Base-by-base conservation (phyloP, 1,284 basidiomycete species). In the Stygiomarasmius scandens region DNA sequence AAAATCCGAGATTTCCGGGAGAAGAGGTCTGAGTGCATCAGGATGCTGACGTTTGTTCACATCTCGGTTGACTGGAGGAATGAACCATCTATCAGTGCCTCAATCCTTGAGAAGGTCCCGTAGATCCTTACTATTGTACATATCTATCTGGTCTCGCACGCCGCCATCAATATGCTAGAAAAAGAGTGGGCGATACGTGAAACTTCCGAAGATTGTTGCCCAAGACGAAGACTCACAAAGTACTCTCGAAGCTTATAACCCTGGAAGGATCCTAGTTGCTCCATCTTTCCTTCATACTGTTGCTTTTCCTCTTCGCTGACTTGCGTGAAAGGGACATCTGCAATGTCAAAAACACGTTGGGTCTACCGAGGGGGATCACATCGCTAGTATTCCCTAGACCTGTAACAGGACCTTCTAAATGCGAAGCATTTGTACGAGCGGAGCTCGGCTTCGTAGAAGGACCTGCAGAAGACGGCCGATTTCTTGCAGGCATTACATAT, bases 161-260 rank as follows among this genome's bases (percentile, higher is more conserved):
- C 85, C 85, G 16, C 74, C 74, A 48, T 78, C 77, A 52, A 86
- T 80, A 34, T 81, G 78, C 84, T 85, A 41, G 10, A 1, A 29
- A 29, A 25, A 8, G 49, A 24, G n/a, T n/a, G n/a, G n/a, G n/a
- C n/a, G n/a, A n/a, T n/a, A n/a, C n/a, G n/a, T n/a, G 12, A 47
- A 27, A 14, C 3, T 50, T 38, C 12, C 5, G 6, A n/a, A 16
- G 38, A 8, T 41, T 9, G 16, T 19, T 8, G 6, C 8, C 6
- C 6, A 9, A 41, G 16, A 9, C 38, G 43, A 22, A n/a, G n/a
- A 61, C 68, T 8, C 60, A 86, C 85, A 80, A 79, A 86, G 52
- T 82, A 83, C 55, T 79, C 73, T 2, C 78, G 75, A 8, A 71
- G 70, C 62, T 87, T 87, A 63, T 87, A 88, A 3, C 85, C 86